Evolutionary conservation across 176 grass and related monocot species (phyloP).

Genomic region (Carex pumila): DNA sequence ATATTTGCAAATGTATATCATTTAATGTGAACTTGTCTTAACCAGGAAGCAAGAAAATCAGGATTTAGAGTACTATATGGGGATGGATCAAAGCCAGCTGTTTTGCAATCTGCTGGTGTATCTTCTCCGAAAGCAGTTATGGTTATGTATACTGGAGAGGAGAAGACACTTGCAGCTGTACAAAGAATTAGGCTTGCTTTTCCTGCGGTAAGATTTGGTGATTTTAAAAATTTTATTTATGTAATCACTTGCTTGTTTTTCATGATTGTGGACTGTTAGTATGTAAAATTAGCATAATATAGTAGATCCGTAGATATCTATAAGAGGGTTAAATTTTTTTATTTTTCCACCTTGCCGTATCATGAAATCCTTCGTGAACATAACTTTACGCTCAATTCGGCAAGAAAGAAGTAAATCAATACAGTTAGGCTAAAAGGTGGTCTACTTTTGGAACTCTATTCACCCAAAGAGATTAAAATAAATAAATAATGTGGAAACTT

Average conservation of each 20-base stretch:
- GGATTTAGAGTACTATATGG: slow-evolving; percentile 80
- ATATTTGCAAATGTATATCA: not conserved
- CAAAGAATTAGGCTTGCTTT: slow-evolving; percentile 93
- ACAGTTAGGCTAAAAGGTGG: not conserved
- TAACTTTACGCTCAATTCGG: not conserved
- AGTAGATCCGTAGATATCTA: too few species aligned
- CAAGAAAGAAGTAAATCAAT: not conserved
- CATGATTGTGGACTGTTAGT: not conserved
- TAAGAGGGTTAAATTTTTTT: too few species aligned
- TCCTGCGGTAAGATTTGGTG: slow-evolving; percentile 47
- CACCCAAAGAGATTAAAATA: not conserved
- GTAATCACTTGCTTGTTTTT: not conserved
- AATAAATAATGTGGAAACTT: not conserved
- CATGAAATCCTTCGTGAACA: not conserved
- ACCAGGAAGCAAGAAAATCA: slow-evolving; percentile 63
- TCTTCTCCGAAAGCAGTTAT: slow-evolving; percentile 97
- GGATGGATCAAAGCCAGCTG: slow-evolving; percentile 83
- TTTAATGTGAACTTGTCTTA: not conserved
- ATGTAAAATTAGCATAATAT: too few species aligned
- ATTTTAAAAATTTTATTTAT: not conserved
- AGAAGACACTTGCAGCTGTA: slow-evolving; percentile 60
- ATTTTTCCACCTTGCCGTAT: too few species aligned
- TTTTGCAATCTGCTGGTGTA: slow-evolving; percentile 93
- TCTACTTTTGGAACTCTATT: not conserved
- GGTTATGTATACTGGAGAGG: slow-evolving; percentile 82